A percentile compares a stretch with the other conserved stretches of the same genome.
These are phyloP conservation scores for Mimosa pudica DNA, from an alignment of 306 rosid species.

Conservation along the genomic window DNA sequence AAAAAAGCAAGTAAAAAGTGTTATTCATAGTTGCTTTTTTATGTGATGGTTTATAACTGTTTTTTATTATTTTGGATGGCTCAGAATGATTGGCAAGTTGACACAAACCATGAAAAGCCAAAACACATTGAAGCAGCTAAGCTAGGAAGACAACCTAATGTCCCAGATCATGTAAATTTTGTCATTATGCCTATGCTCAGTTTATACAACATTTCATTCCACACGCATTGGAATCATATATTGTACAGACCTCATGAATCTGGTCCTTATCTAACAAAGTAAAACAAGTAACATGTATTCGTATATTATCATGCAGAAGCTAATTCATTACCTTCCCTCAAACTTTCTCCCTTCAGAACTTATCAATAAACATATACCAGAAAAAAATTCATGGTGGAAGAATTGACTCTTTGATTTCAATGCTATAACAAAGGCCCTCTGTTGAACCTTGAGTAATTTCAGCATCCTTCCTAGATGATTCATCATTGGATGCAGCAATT, in stretches of 20 bases:
- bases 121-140: background rate
- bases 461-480: constrained; percentile 47
- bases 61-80: background rate
- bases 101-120: background rate
- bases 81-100: constrained; percentile 5
- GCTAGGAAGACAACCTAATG: background rate
- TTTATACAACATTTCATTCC: constrained; percentile 15
- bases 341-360: constrained; percentile 77
- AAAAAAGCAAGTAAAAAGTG: no score
- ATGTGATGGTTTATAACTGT: no score
- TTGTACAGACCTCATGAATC: background rate
- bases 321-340: constrained; percentile 75
- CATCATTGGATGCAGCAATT: constrained; percentile 49
- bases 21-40: no score
- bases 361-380: constrained; percentile 59
- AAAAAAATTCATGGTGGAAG: constrained; percentile 85
- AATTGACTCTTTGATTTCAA: constrained; percentile 78
- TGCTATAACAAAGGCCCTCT: constrained; percentile 55
- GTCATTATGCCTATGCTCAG: background rate
- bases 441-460: constrained; percentile 44
- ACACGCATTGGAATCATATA: background rate
- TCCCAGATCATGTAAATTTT: constrained; percentile 6
- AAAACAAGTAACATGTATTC: background rate
- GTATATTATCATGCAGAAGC: constrained; percentile 23
- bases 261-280: constrained; percentile 15